phyloP scores from a whole-genome alignment of 1,284 basidiomycete species.

The Moesziomyces sp. region DNA sequence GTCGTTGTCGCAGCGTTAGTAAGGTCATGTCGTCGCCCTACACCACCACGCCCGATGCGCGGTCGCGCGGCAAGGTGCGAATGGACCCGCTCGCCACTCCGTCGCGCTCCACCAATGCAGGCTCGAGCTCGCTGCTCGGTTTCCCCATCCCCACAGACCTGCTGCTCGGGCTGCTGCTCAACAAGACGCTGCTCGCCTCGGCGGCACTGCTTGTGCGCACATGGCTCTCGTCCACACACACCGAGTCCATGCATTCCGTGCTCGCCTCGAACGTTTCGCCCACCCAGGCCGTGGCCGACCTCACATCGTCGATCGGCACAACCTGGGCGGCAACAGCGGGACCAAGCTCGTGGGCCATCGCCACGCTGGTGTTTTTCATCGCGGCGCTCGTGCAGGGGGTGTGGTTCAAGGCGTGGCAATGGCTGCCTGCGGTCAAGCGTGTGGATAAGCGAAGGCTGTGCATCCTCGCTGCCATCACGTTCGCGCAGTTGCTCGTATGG shows the following conservation, averaged over 20 bases:
- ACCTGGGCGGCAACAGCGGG: conserved; percentile 4
- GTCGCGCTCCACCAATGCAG: not conserved
- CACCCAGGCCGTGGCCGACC: not conserved
- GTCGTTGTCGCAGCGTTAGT: not conserved
- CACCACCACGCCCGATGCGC: conserved; percentile 25
- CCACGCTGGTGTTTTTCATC: conserved; percentile 48
- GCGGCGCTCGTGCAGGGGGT: conserved; percentile 52
- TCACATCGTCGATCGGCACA: not conserved
- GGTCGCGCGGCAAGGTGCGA: conserved; percentile 41
- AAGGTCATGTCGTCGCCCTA: conserved; percentile 25
- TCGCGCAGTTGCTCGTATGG: conserved; percentile 59
- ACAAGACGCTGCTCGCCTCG: conserved; percentile 64
- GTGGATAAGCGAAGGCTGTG: conserved; percentile 45
- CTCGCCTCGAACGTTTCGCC: not conserved
- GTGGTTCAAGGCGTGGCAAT: conserved; percentile 62
- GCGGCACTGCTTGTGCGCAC: conserved; percentile 61
- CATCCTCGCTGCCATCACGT: conserved; percentile 49
- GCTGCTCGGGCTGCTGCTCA: conserved; percentile 61
- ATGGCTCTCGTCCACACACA: conserved; percentile 59
- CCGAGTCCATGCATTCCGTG: conserved; percentile 40
- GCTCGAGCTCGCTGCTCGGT: conserved; percentile 24
- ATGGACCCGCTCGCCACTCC: conserved; percentile 20
- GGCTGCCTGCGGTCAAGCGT: conserved; percentile 47
- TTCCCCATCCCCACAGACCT: conserved; percentile 62
- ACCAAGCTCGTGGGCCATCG: conserved; percentile 59